These are phyloP conservation scores for Nemania sp. DNA, from an alignment of 2,329 filamentous ascomycete genomes.

Conservation along the genomic window DNA sequence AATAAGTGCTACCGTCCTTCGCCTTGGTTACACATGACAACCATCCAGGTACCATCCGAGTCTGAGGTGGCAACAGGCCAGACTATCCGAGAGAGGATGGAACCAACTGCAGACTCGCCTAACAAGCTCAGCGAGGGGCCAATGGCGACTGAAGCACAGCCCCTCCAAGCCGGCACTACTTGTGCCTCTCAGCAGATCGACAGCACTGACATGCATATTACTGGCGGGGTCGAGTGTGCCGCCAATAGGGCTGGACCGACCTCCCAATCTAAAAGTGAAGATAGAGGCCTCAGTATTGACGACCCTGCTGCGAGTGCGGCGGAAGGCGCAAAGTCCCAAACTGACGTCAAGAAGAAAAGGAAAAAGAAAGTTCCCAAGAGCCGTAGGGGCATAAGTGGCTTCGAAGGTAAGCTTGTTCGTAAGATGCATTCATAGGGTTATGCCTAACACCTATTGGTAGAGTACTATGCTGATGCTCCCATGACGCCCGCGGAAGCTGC, in stretches of 20 bases:
- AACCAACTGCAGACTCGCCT: conserved; percentile 17
- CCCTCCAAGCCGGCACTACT: conserved; percentile 8
- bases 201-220: not conserved
- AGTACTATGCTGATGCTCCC: conserved; percentile 83
- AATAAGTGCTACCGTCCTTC: not conserved
- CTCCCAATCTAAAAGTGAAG: conserved; percentile 7
- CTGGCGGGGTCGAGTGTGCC: conserved; percentile 12
- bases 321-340: not conserved
- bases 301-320: not conserved
- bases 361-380: conserved; percentile 42
- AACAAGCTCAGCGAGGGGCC: conserved; percentile 14
- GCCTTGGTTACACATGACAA: conserved; percentile 11
- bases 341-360: conserved; percentile 24
- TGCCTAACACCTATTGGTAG: conserved; percentile 52
- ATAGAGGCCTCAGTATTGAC: not conserved
- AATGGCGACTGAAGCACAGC: conserved; percentile 26
- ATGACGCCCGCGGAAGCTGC: conserved; percentile 76
- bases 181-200: not conserved
- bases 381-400: conserved; percentile 69
- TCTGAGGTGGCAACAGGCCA: conserved; percentile 9
- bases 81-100: conserved; percentile 26
- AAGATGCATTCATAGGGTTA: not conserved
- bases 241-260: not conserved
- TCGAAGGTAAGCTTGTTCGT: conserved; percentile 67
- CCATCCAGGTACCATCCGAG: not conserved